Conservation (phyloP, 441 rosid genomes). For the Metrosideros polymorpha region DNA sequence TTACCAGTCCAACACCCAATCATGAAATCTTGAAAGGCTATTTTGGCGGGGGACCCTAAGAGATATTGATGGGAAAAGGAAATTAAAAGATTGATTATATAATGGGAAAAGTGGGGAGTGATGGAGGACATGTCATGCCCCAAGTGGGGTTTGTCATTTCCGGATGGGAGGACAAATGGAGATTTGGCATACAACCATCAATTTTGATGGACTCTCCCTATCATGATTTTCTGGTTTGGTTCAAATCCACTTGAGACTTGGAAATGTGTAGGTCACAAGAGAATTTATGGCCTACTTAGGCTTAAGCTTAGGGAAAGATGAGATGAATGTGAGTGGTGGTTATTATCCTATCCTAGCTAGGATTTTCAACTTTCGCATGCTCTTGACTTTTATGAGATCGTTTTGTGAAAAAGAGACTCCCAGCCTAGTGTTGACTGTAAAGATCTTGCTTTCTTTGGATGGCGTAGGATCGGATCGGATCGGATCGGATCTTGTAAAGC, state of each 20-base stretch:
- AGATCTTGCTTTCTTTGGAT: neutral
- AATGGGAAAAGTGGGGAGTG: conserved; percentile 8
- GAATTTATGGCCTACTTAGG: neutral
- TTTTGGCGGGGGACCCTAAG: neutral
- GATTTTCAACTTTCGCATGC: neutral
- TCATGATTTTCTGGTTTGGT: neutral
- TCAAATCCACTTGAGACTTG: neutral
- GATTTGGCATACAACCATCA: neutral
- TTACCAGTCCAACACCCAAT: conserved; percentile 5
- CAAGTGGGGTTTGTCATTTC: neutral
- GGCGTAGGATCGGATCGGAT: neutral
- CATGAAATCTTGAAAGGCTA: conserved; percentile 7
- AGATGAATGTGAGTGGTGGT: neutral
- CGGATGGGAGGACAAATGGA: neutral
- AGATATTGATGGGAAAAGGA: neutral
- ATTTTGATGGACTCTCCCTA: neutral
- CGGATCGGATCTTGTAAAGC: neutral
- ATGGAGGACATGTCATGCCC: neutral
- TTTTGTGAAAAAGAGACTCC: neutral
- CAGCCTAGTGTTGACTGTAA: neutral
- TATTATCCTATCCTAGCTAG: neutral
- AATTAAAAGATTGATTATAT: neutral
- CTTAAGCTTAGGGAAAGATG: neutral
- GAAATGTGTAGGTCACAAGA: neutral
- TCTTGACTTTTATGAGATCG: neutral